Evolutionary conservation across 805 yeast genomes (phyloP), one percentile per base, ranked within the genome.

Genomic region (Ascoidea asiatica): DNA sequence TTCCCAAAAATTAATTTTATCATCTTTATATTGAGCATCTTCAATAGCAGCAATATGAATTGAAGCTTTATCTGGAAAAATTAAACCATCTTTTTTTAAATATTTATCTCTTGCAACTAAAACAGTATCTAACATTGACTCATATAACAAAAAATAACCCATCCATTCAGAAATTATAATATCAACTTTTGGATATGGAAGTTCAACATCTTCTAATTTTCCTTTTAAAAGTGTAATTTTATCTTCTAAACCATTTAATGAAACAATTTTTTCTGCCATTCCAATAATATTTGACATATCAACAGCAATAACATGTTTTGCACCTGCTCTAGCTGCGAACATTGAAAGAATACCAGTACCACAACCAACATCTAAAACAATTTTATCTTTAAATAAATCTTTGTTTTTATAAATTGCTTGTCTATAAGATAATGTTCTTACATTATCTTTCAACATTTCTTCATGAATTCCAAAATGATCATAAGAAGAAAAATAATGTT

Each of bases 291-390:
- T 84, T 20, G 96, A 87, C 89, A 89, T 88, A 65, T 92, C 99
- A 45, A 92, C 97, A 42, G 95, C 95, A 62, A 88, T 82, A 44
- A 92, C 98, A 59, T 88, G 97, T 62, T 88, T 87, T 50, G 98
- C 98, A 52, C 98, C 99, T n/a, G 97, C 95, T 59, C 81, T 81
- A 43, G 90, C 96, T 17, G 97, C 97, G 70, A 92, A 92, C 95
- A 92, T 86, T 21, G 97, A 89, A 50, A 92, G 67, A 53, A 92
- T 88, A 54, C 98, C 99, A 19, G 98, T 92, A 53, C 99, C 99
- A 64, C 98, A 94, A 42, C 99, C 99, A 46, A 92, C 98, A 65
- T 92, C 99, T 46, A 92, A 70, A 5, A 92, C 99, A 49, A 90
- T 66, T 69, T 92, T 92, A 64, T 79, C 97, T 62, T 88, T 87